These are phyloP conservation scores for Aspergillus novofumigatus DNA, from an alignment of 2,329 filamentous ascomycete genomes.

Conservation along the genomic window DNA sequence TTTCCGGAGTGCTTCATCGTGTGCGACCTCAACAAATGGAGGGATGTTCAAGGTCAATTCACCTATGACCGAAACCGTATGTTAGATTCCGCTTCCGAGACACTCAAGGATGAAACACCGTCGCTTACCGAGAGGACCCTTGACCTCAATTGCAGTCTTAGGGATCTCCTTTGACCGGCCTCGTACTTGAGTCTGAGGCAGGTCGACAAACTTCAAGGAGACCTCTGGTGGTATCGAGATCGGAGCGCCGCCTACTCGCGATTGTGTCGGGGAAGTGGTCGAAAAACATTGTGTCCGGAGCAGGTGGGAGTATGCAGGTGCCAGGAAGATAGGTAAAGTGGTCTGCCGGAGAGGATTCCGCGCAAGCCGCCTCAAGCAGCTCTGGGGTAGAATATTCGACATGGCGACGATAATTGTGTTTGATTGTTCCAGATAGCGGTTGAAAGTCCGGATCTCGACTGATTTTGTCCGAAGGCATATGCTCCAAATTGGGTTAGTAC, in stretches of 20 bases:
- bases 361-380: slow-evolving; percentile 56
- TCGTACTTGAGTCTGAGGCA: slow-evolving; percentile 56
- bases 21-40: slow-evolving; percentile 67
- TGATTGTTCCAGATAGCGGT: slow-evolving; percentile 18
- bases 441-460: slow-evolving; percentile 22
- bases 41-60: slow-evolving; percentile 75
- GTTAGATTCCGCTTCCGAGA: slow-evolving; percentile 6
- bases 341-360: slow-evolving; percentile 44
- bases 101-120: background rate
- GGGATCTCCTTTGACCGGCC: slow-evolving; percentile 60
- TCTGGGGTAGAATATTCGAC: slow-evolving; percentile 61
- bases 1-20: slow-evolving; percentile 61
- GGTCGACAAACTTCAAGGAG: slow-evolving; percentile 63
- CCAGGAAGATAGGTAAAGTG: slow-evolving; percentile 66
- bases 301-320: slow-evolving; percentile 60
- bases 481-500: slow-evolving; percentile 16
- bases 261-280: slow-evolving; percentile 60
- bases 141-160: slow-evolving; percentile 64
- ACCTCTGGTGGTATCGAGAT: slow-evolving; percentile 82
- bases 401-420: slow-evolving; percentile 42
- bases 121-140: slow-evolving; percentile 68
- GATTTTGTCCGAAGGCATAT: slow-evolving; percentile 29
- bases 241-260: slow-evolving; percentile 80
- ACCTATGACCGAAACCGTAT: slow-evolving; percentile 45
- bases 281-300: slow-evolving; percentile 60